Conservation (phyloP, 495 filamentous ascomycete genomes). For the Elasticomyces elasticus region DNA sequence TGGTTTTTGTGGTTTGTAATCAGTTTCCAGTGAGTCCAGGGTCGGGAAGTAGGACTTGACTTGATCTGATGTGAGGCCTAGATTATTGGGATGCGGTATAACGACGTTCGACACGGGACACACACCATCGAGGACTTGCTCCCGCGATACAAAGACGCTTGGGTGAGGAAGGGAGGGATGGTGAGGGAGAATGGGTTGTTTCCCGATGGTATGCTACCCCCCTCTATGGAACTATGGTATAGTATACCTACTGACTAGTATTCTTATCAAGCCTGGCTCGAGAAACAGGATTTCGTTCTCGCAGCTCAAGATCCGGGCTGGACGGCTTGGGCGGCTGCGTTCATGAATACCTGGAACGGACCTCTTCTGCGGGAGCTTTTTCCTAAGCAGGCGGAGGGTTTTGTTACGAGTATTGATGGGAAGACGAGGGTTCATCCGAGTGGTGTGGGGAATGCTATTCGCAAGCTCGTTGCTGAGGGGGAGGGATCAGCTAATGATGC, state of each 20-base stretch:
- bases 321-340: background rate
- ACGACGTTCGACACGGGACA: constrained; percentile 19
- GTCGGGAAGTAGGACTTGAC: constrained; percentile 3
- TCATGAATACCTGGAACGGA: background rate
- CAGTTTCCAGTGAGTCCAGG: constrained; percentile 28
- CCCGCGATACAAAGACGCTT: background rate
- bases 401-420: constrained; percentile 18
- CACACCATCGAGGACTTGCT: constrained; percentile 5
- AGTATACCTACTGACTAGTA: too few species aligned
- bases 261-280: background rate
- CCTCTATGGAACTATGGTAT: too few species aligned
- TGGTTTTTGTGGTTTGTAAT: constrained; percentile 35
- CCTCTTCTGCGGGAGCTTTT: background rate
- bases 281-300: background rate
- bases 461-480: background rate
- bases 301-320: background rate
- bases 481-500: background rate
- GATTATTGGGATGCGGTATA: background rate
- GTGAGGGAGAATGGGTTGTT: background rate
- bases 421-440: constrained; percentile 26
- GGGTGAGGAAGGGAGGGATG: background rate
- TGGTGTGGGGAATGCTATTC: background rate
- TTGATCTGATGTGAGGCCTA: background rate
- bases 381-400: constrained; percentile 11
- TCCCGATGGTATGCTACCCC: too few species aligned